Base-by-base conservation (phyloP, 1,284 basidiomycete genomes). In the Blastosporella zonata region DNA sequence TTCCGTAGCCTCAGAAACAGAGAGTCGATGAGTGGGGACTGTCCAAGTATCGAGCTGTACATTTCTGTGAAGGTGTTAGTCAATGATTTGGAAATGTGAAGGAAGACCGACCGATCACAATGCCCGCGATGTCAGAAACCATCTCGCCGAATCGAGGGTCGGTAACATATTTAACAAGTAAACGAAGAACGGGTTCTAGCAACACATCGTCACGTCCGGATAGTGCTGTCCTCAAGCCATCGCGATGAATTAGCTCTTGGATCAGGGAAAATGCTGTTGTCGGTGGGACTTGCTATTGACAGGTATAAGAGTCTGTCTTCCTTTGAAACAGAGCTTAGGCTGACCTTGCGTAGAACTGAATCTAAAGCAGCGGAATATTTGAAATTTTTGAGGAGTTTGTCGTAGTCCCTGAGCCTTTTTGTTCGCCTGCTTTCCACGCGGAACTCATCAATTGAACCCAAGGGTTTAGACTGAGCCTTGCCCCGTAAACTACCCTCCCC, bases 291-390 rank as follows among this genome's bases (percentile, higher is more conserved):
- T 84, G 76, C 86, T 91, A 56, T 31, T 55, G 17, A 44, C 28
- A 35, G 43, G 39, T 15, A 44, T 53, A n/a, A n/a, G 23, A 49
- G 35, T 4, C 6, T n/a, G 34, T 8, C 2, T 13, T 12, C 6
- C 21, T 13, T 17, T 21, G 12, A 12, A 15, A 18, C 29, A 29
- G 13, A 15, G 38, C 17, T 43, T 20, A 6, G 9, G 52, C 74
- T 39, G 57, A 91, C 92, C 75, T 92, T 92, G 58, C 81, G 81
- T 50, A 97, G 68, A 5, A 93, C 92, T 3, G 90, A 83, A 67
- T 97, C 95, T 34, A 99, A 71, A 1, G 97, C 97, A 41, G 94
- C 94, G 13, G 87, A 86, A 67, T 99, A 99, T 62, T 93, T 91
- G 79, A 99, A 99, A 25, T 74, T 77, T 68, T 98, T 98, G 49